These are phyloP conservation scores for Hemisphaericaspora nanyangensis DNA, from an alignment of 805 yeast genomes.

Conservation along the genomic window DNA sequence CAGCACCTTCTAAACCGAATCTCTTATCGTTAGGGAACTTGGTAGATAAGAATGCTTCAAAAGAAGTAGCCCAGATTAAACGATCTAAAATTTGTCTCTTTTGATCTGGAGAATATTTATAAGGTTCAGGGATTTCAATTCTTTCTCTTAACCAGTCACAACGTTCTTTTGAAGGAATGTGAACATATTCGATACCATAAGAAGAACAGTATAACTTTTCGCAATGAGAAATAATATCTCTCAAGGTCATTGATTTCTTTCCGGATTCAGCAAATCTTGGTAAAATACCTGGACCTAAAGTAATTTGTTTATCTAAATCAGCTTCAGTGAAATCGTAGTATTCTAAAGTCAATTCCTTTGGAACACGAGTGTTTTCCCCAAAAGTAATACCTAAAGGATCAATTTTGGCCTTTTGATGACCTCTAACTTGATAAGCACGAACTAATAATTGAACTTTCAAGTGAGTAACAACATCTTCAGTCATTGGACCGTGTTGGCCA, in stretches of 20 bases:
- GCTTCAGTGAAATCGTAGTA: conserved; percentile 88
- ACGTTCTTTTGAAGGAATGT: conserved; percentile 89
- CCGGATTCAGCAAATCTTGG: conserved; percentile 79
- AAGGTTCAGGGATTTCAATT: conserved; percentile 88
- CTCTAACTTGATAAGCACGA: conserved; percentile 98
- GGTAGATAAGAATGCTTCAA: conserved; percentile 87
- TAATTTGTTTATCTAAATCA: conserved; percentile 78
- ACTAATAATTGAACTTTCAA: conserved; percentile 94
- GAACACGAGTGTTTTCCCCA: conserved; percentile 61
- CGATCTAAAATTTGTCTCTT: conserved; percentile 96
- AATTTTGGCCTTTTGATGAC: conserved; percentile 90
- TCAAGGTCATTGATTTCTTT: conserved; percentile 63
- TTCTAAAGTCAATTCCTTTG: conserved; percentile 86
- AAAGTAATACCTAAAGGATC: conserved; percentile 93
- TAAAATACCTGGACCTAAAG: conserved; percentile 95
- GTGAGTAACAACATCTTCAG: conserved; percentile 75
- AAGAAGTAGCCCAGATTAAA: conserved; percentile 92
- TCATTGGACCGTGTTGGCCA: conserved; percentile 43
- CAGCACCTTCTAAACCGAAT: conserved; percentile 98
- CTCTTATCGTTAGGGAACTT: conserved; percentile 98
- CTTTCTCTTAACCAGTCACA: conserved; percentile 99
- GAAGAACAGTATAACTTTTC: conserved; percentile 83
- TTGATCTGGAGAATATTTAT: conserved; percentile 77
- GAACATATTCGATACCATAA: conserved; percentile 94
- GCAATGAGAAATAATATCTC: conserved; percentile 73